Percentiles rank a stretch among this genome's conserved stretches.
Conservation (phyloP, 805 yeast species). For the Candida argentea region DNA sequence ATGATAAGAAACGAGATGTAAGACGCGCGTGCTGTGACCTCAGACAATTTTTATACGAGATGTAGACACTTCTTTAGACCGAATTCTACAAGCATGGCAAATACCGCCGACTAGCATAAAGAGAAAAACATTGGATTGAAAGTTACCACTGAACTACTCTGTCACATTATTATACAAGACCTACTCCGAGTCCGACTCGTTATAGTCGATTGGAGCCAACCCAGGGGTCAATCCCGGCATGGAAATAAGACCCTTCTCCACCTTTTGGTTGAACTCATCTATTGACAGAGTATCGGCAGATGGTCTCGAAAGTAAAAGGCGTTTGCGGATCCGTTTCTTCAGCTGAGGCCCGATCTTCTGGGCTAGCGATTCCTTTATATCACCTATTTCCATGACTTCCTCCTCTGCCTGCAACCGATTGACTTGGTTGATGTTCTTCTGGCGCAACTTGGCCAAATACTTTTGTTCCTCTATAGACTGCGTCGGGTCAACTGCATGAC, state of each 20-base stretch:
- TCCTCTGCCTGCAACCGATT: conserved; percentile 21
- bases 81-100: background rate
- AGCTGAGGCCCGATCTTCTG: conserved; percentile 8
- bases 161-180: background rate
- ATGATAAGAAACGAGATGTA: conserved; percentile 64
- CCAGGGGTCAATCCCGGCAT: conserved; percentile 75
- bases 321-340: conserved; percentile 15
- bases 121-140: no score
- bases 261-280: conserved; percentile 25
- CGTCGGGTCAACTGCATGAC: conserved; percentile 9
- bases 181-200: conserved; percentile 16
- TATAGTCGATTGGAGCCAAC: conserved; percentile 65
- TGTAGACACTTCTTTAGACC: conserved; percentile 2
- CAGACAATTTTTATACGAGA: conserved; percentile 39
- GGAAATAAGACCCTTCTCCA: conserved; percentile 33
- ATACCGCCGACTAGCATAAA: no score
- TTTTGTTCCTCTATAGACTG: conserved; percentile 25
- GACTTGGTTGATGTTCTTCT: conserved; percentile 24
- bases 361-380: conserved; percentile 18
- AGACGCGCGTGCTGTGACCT: conserved; percentile 72
- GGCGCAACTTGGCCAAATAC: conserved; percentile 27
- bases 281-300: conserved; percentile 8
- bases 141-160: no score
- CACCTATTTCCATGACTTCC: conserved; percentile 20
- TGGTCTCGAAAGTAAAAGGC: conserved; percentile 7